Evolutionary conservation across 352 stramenopile species (phyloP), one percentile per base, ranked within the genome.

Genomic region (Globisporangium megalacanthum): DNA sequence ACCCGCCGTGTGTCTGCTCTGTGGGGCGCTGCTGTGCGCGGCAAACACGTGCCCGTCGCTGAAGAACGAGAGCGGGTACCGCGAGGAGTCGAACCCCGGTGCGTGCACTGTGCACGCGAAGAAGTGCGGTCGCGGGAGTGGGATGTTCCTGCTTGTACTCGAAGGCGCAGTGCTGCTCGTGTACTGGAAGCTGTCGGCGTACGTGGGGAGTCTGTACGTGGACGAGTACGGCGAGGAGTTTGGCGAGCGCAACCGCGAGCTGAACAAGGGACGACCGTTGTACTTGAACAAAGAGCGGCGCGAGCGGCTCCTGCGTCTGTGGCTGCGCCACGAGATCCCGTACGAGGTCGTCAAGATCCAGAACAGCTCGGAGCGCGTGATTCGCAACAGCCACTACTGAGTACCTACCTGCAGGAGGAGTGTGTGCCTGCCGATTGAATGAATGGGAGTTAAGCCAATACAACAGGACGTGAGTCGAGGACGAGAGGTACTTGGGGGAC

Each of bases 161-260:
- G 85, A 95, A 66, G 85, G 85, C 20, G 84, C 83, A 2, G 85
- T 93, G 61, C 57, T 95, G 60, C 72, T 95, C 17, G 82, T 95
- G 58, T 92, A 91, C 56, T 92, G 83, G 75, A 94, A 94, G 61
- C 59, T 94, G 45, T 84, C 85, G 1, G 82, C 85, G 11, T 94
- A 92, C 46, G 83, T 92, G 5, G 75, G 78, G 37, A 93, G 83
- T 55, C 58, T 93, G 52, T 95, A 93, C 50, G 81, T 95, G 56
- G 85, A 95, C 64, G 85, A 92, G 64, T 93, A 95, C 61, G 85
- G 85, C 33, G 85, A 95, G 64, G 85, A 92, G 57, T 93, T 93
- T 73, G 83, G 85, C 37, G 85, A 95, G 50, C 78, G 79, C 48
- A 90, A 92, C 50, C 80, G 79, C 42, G 80, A 91, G 36, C 59